A percentile compares a stretch with the other conserved stretches of the same genome.
Evolutionary conservation across 2,329 filamentous ascomycete genomes (phyloP).

Genomic region (Graphiopsis chlorocephala): DNA sequence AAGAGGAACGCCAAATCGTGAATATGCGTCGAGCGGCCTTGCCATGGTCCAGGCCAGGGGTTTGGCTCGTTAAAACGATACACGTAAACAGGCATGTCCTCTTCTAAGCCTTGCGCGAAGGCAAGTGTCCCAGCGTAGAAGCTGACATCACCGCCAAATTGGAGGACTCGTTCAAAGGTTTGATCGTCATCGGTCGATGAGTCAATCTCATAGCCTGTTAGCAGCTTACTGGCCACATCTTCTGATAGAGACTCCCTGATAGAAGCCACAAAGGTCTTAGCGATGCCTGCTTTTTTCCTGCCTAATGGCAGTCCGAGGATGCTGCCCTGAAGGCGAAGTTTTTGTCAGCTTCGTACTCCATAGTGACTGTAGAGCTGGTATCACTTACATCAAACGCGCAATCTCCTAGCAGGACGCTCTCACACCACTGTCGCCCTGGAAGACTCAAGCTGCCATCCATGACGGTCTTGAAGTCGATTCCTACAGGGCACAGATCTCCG

Average conservation of each 20-base stretch:
- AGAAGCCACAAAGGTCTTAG: slow-evolving; percentile 35
- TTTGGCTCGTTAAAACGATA: slow-evolving; percentile 50
- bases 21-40: slow-evolving; percentile 44
- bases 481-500: slow-evolving; percentile 38
- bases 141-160: slow-evolving; percentile 46
- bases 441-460: slow-evolving; percentile 33
- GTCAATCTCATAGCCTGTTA: slow-evolving; percentile 42
- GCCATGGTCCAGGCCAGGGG: slow-evolving; percentile 44
- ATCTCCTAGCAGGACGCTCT: slow-evolving; percentile 49
- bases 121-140: slow-evolving; percentile 46
- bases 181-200: slow-evolving; percentile 36
- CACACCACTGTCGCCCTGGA: slow-evolving; percentile 46
- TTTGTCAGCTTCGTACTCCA: neutral
- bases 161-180: slow-evolving; percentile 42
- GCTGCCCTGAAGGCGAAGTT: slow-evolving; percentile 17
- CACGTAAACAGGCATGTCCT: slow-evolving; percentile 32
- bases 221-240: slow-evolving; percentile 27
- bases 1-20: slow-evolving; percentile 47
- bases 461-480: slow-evolving; percentile 19
- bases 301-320: slow-evolving; percentile 24
- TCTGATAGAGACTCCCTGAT: slow-evolving; percentile 33
- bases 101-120: slow-evolving; percentile 34
- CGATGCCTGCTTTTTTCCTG: slow-evolving; percentile 30
- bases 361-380: neutral
- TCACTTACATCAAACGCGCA: slow-evolving; percentile 41